Conservation (phyloP, 139 green algal species). For the Chlamydomonas eustigma region DNA sequence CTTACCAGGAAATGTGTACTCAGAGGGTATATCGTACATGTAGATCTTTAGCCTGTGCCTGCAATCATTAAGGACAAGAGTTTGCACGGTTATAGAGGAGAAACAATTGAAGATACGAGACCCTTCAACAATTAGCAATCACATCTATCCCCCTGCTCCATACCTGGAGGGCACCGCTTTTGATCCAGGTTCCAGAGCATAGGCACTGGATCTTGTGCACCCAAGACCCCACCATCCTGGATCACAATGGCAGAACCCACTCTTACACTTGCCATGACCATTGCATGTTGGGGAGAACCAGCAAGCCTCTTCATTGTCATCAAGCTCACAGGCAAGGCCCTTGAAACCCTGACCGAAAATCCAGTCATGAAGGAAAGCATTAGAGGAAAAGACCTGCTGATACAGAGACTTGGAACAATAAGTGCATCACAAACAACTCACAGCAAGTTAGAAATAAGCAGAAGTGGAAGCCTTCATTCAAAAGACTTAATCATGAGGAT, state of each 20-base stretch:
- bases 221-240: constrained; percentile 19
- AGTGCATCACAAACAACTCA: too few relatives aligned
- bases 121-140: background rate
- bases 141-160: background rate
- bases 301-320: constrained; percentile 1
- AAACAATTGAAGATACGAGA: too few relatives aligned
- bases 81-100: too few relatives aligned
- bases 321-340: background rate
- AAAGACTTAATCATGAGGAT: too few relatives aligned
- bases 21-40: constrained; percentile 35
- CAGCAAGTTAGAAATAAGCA: too few relatives aligned
- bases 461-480: too few relatives aligned
- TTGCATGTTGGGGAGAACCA: constrained; percentile 10
- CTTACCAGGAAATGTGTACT: constrained; percentile 17
- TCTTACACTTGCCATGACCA: constrained; percentile 12
- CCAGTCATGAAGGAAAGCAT: too few relatives aligned
- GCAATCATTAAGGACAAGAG: too few relatives aligned
- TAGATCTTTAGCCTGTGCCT: constrained; percentile 18
- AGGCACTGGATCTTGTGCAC: constrained; percentile 18
- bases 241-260: constrained; percentile 32
- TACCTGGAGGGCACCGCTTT: background rate
- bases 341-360: constrained; percentile 13
- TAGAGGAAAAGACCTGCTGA: too few relatives aligned
- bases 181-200: background rate
- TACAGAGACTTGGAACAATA: too few relatives aligned